Conservation (phyloP, 2,329 filamentous ascomycete genomes). For the Talaromyces sp. region DNA sequence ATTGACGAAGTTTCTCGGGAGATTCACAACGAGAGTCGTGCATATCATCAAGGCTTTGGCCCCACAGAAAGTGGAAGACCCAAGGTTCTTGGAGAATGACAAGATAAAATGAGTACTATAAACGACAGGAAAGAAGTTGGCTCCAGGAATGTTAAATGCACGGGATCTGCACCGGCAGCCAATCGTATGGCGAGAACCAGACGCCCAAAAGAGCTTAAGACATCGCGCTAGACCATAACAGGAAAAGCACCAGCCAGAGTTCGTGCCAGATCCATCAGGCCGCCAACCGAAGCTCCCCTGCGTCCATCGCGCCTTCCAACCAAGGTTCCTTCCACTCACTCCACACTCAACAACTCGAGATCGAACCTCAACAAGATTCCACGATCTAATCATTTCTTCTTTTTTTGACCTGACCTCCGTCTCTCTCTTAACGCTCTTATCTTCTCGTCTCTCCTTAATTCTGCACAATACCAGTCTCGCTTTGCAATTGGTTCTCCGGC, state of each 20-base stretch:
- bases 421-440: conserved; percentile 1
- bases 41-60: background rate
- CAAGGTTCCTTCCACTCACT: background rate
- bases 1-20: background rate
- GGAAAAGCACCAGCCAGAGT: background rate
- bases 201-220: background rate
- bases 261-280: conserved; percentile 13
- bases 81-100: background rate
- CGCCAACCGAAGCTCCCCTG: conserved; percentile 5
- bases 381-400: background rate
- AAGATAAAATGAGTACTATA: background rate
- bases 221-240: background rate
- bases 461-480: background rate
- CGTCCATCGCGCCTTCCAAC: background rate
- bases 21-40: background rate
- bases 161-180: background rate
- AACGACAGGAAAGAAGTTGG: background rate
- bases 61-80: background rate
- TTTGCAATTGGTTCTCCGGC: background rate
- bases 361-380: background rate
- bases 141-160: background rate
- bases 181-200: background rate
- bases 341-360: background rate
- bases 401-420: background rate
- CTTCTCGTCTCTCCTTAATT: conserved; percentile 2